phyloP scores from a whole-genome alignment of 1,139 yeast species.

The Hansenula sp. region DNA sequence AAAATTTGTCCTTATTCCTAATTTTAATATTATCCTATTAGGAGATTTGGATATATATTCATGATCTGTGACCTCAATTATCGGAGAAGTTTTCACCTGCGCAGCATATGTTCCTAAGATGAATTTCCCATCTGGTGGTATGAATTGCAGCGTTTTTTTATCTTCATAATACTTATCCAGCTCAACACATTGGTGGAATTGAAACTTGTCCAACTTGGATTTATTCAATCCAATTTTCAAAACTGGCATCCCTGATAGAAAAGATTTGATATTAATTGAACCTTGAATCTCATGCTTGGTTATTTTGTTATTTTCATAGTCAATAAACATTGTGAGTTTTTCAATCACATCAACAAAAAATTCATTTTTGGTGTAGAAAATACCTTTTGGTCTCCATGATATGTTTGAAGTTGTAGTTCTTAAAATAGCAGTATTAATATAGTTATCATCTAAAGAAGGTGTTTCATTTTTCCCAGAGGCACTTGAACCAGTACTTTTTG shows the following conservation, averaged over 20 bases:
- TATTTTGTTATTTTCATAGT: constrained; percentile 44
- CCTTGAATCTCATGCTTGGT: constrained; percentile 64
- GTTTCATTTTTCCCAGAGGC: too few relatives aligned
- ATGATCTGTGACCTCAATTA: constrained; percentile 30
- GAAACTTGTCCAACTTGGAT: constrained; percentile 37
- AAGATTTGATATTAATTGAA: constrained; percentile 59
- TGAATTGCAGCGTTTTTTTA: constrained; percentile 51
- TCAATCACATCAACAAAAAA: constrained; percentile 75
- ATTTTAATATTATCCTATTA: constrained; percentile 39
- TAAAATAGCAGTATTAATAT: constrained; percentile 61
- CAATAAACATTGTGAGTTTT: constrained; percentile 59
- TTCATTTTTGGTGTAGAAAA: constrained; percentile 73
- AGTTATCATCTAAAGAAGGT: constrained; percentile 5
- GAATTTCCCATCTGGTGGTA: constrained; percentile 81
- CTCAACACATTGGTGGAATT: constrained; percentile 80
- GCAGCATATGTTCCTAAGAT: constrained; percentile 47
- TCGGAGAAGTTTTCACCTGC: constrained; percentile 15
- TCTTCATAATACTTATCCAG: constrained; percentile 52
- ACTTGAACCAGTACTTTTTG: too few relatives aligned
- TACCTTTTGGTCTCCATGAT: constrained; percentile 82
- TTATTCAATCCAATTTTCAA: constrained; percentile 67
- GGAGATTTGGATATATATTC: constrained; percentile 33
- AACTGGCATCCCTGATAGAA: constrained; percentile 76
- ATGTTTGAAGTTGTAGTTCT: constrained; percentile 71
- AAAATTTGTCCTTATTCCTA: constrained; percentile 52